These are phyloP conservation scores for Aspergillus carlsbadensis DNA, from an alignment of 495 filamentous ascomycete species.

Conservation along the genomic window DNA sequence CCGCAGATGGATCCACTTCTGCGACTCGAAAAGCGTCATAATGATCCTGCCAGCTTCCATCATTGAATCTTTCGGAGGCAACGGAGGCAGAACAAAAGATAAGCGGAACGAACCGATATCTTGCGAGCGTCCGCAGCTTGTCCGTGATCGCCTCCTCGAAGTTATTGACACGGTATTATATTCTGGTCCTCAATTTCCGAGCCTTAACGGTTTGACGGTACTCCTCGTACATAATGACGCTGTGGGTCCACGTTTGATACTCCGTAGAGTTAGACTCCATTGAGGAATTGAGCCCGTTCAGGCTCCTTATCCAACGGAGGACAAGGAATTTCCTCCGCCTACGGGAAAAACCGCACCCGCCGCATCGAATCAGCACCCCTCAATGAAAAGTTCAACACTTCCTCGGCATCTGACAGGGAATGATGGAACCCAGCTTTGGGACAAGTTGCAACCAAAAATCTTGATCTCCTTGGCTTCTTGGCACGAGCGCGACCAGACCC, in stretches of 20 bases:
- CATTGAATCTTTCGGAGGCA: background rate
- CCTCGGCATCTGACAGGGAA: background rate
- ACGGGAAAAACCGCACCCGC: too few species aligned
- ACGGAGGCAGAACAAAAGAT: background rate
- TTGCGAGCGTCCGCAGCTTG: background rate
- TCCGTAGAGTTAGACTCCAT: too few species aligned
- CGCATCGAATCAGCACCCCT: background rate
- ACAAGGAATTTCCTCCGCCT: too few species aligned
- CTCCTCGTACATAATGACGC: too few species aligned
- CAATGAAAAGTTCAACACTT: background rate
- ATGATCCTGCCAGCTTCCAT: background rate
- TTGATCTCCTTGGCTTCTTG: background rate
- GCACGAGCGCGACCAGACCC: background rate
- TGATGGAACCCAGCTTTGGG: background rate
- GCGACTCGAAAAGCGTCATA: background rate
- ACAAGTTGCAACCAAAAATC: background rate
- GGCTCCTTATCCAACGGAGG: too few species aligned
- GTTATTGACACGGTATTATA: background rate
- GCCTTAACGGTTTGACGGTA: too few species aligned
- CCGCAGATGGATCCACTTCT: conserved; percentile 4
- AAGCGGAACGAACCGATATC: conserved; percentile 1
- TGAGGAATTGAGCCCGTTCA: too few species aligned
- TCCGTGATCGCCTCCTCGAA: background rate
- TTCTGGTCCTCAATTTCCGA: background rate
- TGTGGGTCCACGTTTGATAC: too few species aligned